Conservation (phyloP, 1,284 basidiomycete species). For the Sporisorium reilianum region DNA sequence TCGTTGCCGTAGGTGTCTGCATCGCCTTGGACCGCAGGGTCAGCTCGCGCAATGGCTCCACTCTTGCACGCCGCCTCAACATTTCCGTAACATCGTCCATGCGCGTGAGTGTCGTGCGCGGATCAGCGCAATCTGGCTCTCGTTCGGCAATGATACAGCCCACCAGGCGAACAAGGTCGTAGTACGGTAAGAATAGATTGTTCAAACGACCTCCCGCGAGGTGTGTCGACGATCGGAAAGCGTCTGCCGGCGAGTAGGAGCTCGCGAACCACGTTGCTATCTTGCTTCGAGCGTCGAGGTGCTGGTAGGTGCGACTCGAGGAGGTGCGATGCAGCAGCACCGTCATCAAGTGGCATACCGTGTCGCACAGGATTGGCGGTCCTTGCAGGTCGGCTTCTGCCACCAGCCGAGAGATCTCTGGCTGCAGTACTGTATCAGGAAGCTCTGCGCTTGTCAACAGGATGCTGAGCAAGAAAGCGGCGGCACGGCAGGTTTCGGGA, state of each 20-base stretch:
- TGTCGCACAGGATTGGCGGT: constrained; percentile 35
- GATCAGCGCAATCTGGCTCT: not conserved
- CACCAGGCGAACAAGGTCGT: constrained; percentile 23
- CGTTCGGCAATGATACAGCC: constrained; percentile 18
- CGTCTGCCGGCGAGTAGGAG: constrained; percentile 19
- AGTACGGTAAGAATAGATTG: constrained; percentile 9
- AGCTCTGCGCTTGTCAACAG: constrained; percentile 12
- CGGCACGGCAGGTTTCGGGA: constrained; percentile 23
- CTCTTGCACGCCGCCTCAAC: constrained; percentile 11
- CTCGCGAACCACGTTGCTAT: constrained; percentile 36
- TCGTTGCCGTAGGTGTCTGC: not conserved
- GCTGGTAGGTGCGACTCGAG: constrained; percentile 19
- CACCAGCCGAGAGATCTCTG: constrained; percentile 25
- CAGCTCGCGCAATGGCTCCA: constrained; percentile 23
- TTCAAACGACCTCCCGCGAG: not conserved
- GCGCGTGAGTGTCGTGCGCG: not conserved
- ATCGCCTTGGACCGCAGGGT: not conserved
- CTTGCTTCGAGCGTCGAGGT: constrained; percentile 31
- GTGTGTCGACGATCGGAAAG: constrained; percentile 5
- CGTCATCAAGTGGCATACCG: constrained; percentile 37
- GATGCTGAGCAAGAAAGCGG: constrained; percentile 27
- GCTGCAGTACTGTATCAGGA: constrained; percentile 6
- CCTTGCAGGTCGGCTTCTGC: constrained; percentile 47
- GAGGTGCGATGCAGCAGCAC: constrained; percentile 19
- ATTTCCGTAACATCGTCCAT: constrained; percentile 13